Evolutionary conservation across 2,329 filamentous ascomycete genomes (phyloP), one percentile per base, ranked within the genome.

Genomic region (Fusarium devonianum): DNA sequence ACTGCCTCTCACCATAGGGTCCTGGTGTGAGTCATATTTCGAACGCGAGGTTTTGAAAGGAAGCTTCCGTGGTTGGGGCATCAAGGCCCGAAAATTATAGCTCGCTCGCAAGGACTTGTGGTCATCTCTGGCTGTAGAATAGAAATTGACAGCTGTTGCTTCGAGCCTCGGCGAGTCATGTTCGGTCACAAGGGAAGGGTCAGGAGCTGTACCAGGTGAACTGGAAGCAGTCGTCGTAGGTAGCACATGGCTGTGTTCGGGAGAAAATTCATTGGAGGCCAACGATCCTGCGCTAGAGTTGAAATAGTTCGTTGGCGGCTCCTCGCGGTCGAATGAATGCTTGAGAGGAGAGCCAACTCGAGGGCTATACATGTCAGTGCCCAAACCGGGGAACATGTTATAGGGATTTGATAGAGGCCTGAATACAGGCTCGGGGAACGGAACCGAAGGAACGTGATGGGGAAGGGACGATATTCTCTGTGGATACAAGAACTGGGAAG

Each of bases 41-140:
- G 38, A 7, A 3, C 23, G 13, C n/a, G n/a, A n/a, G 12, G 46
- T 35, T 23, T 41, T 42, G 32, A 69, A 71, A 3, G 69, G 69
- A 9, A 71, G 62, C 9, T 60, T 56, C 13, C 69, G 66, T 30
- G 67, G 68, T 11, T 32, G 62, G 4, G 69, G 69, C 66, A 71
- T 67, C 2, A 63, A 37, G 28, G 64, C 47, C 14, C 63, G 65
- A 41, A 70, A 71, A 30, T 54, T 34, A n/a, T 41, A 16, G 1
- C 9, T 25, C 5, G 35, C 25, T 11, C 30, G 41, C 4, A 21
- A 12, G n/a, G n/a, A n/a, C n/a, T n/a, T n/a, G n/a, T n/a, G n/a
- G n/a, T n/a, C n/a, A n/a, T n/a, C n/a, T n/a, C n/a, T n/a, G n/a
- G n/a, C n/a, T n/a, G n/a, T n/a, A n/a, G n/a, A n/a, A n/a, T n/a